Evolutionary conservation across 441 rosid species (phyloP).

Genomic region (Geranium incanum): DNA sequence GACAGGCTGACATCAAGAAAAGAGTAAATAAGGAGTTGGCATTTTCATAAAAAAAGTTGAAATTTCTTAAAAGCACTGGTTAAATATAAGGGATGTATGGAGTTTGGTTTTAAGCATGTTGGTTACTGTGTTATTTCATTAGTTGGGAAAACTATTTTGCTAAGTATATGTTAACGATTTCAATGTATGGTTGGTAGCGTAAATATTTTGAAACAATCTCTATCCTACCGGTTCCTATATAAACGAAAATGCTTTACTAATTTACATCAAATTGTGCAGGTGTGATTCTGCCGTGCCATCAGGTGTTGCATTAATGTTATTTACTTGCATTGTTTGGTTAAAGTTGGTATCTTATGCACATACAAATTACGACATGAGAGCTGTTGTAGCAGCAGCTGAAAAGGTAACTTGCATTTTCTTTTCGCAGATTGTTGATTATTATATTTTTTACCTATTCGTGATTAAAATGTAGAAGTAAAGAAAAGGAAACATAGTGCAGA

Average conservation of each 20-base stretch:
- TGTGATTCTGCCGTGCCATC: conserved; percentile 78
- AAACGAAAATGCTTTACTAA: not conserved
- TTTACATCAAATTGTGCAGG: conserved; percentile 35
- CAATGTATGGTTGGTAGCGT: not conserved
- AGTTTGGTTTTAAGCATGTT: not conserved
- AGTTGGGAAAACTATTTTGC: not conserved
- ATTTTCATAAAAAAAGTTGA: not conserved
- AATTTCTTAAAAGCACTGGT: not conserved
- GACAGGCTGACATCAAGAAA: not conserved
- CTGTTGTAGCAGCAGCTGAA: conserved; percentile 44
- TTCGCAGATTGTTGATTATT: not conserved
- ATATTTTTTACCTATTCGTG: not conserved
- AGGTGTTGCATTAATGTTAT: conserved; percentile 68
- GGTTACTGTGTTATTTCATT: conserved; percentile 1
- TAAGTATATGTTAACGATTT: not conserved
- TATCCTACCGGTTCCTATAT: not conserved
- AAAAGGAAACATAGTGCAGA: not conserved
- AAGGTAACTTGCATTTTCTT: conserved; percentile 41
- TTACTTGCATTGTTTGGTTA: conserved; percentile 86
- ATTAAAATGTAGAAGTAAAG: not conserved
- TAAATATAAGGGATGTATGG: not conserved
- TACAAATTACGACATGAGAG: conserved; percentile 72
- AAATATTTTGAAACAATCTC: not conserved
- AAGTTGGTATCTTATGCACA: conserved; percentile 89
- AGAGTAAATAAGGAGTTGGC: not conserved